Base-by-base conservation (phyloP, 805 yeast genomes). In the Wickerhamomyces alni region DNA sequence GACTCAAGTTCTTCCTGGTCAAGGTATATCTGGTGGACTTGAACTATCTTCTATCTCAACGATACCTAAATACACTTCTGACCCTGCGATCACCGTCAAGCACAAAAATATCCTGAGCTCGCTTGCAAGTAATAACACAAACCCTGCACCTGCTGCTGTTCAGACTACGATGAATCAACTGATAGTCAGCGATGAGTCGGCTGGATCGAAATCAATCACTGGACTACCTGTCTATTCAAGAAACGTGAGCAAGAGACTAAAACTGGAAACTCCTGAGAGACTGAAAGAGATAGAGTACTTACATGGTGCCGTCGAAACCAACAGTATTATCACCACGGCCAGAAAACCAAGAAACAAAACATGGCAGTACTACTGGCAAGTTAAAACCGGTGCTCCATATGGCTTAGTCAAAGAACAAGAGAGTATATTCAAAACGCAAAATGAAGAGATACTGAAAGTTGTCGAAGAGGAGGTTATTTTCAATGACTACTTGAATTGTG, bases 361-460 rank as follows among this genome's bases (percentile, higher is more conserved):
- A 51, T 75, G 81, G 81, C 47, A 54, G 17, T 61, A 61, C 47
- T 75, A 70, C 45, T 75, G 70, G 67, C 65, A 61, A 37, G 59
- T 61, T 24, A 71, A 66, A 46, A 51, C 62, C 17, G 77, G 78
- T 12, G 47, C 58, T 5, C 63, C 64, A 9, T 44, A 59, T 12
- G 68, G 65, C 3, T 39, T 62, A 18, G 53, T 55, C 5, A 50
- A 53, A 30, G 51, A 46, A 6, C 53, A 56, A 26, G 35, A 41
- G 2, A 50, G 46, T 4, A 52, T 50, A 3, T 61, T 53, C 30
- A 41, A 53, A 30, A 46, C 57, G 19, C 42, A 52, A 7, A 61
- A 62, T 37, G 56, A 60, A 30, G 65, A 61, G 17, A 51, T 54
- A 16, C 43, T 67, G 26, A 48, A 50, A 3, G 48, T 56, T 17